Conservation (phyloP, 2,329 filamentous ascomycete genomes). For the Epichloe scottii region DNA sequence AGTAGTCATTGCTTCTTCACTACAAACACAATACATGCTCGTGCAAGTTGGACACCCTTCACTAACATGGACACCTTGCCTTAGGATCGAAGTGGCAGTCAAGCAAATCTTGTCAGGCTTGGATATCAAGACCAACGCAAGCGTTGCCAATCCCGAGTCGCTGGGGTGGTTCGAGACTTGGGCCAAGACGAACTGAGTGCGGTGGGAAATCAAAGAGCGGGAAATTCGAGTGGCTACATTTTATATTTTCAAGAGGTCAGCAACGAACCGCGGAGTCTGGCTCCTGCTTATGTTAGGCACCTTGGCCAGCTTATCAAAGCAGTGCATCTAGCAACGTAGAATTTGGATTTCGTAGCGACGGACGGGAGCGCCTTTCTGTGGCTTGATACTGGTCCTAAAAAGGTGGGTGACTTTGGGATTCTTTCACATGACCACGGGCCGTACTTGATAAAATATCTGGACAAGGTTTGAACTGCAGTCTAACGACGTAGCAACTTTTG, state of each 20-base stretch:
- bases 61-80: slow-evolving; percentile 7
- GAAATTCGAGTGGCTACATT: background rate
- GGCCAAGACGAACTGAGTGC: slow-evolving; percentile 40
- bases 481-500: no score
- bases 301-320: no score
- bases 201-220: no score
- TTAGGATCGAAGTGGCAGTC: slow-evolving; percentile 79
- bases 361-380: no score
- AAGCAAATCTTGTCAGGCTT: slow-evolving; percentile 90
- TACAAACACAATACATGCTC: background rate
- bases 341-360: no score
- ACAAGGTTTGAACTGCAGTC: no score
- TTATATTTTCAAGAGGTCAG: background rate
- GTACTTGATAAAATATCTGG: no score
- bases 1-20: background rate
- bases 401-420: no score
- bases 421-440: no score
- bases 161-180: slow-evolving; percentile 80
- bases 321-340: no score
- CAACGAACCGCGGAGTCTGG: no score
- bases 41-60: background rate
- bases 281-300: background rate
- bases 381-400: no score
- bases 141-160: slow-evolving; percentile 83
- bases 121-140: slow-evolving; percentile 78